Conservation (phyloP, 495 filamentous ascomycete species). For the Glonium stellatum region DNA sequence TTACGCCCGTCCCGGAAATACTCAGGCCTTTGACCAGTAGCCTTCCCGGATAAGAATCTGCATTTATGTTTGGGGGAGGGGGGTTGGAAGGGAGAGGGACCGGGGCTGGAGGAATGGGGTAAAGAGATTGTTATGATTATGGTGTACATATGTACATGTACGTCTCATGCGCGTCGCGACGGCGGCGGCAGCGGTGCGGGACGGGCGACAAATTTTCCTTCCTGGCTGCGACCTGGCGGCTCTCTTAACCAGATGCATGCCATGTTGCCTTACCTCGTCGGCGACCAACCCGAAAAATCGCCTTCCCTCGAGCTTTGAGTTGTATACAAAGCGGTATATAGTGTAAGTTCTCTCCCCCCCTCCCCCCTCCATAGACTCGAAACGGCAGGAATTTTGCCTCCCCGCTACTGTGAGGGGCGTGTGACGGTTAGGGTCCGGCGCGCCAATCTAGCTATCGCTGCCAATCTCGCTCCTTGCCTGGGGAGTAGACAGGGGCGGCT, state of each 20-base stretch:
- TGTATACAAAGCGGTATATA: neutral
- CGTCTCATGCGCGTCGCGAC: slow-evolving; percentile 1
- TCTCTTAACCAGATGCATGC: slow-evolving; percentile 12
- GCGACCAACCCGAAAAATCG: neutral
- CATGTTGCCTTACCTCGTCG: neutral
- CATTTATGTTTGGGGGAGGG: no score
- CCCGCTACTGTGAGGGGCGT: neutral
- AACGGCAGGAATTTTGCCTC: neutral
- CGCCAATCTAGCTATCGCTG: neutral
- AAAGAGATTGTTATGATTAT: neutral
- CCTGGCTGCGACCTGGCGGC: neutral
- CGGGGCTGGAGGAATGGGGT: no score
- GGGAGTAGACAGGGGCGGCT: neutral
- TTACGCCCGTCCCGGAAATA: neutral
- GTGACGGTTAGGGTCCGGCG: neutral
- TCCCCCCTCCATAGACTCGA: neutral
- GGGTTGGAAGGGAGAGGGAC: no score
- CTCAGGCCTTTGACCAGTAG: no score
- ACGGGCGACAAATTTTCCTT: slow-evolving; percentile 25
- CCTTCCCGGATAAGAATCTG: no score
- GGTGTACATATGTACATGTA: slow-evolving; percentile 1
- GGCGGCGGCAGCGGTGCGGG: slow-evolving; percentile 6
- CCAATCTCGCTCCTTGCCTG: neutral
- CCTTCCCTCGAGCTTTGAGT: neutral
- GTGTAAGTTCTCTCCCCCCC: neutral